Evolutionary conservation across 2,329 filamentous ascomycete species (phyloP).

Genomic region (Trichophyton benhamiae): DNA sequence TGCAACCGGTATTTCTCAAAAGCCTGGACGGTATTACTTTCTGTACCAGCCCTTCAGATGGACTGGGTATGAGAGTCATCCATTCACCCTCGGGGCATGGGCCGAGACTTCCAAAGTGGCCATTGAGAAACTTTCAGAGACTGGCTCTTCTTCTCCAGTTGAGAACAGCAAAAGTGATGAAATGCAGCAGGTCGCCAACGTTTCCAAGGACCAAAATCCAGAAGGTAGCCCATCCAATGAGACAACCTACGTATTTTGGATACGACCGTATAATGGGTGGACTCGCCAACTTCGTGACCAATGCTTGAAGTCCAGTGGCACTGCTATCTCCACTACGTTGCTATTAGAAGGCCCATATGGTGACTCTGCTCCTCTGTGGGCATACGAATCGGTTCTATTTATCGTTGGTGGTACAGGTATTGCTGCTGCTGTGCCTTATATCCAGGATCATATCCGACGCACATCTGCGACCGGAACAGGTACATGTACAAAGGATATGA

Average conservation of each 20-base stretch:
- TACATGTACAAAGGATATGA: conserved; percentile 9
- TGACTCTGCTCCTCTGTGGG: conserved; percentile 25
- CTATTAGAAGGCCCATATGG: conserved; percentile 40
- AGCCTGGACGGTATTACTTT: conserved; percentile 38
- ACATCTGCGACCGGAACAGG: background rate
- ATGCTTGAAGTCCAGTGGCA: conserved; percentile 16
- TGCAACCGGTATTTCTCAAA: conserved; percentile 21
- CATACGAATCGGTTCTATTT: conserved; percentile 39
- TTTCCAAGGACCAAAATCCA: background rate
- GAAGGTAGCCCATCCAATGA: background rate
- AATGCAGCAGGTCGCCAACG: too few relatives aligned
- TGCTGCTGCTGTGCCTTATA: conserved; percentile 36
- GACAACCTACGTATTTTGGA: conserved; percentile 26
- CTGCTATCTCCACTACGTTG: conserved; percentile 20
- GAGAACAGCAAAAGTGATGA: background rate
- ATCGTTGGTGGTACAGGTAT: conserved; percentile 24
- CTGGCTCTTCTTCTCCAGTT: background rate
- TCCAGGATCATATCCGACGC: conserved; percentile 17
- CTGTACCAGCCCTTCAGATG: conserved; percentile 32
- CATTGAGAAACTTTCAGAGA: background rate
- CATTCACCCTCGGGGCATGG: conserved; percentile 31
- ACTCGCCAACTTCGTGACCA: conserved; percentile 29
- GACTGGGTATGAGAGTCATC: conserved; percentile 38
- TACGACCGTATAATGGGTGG: conserved; percentile 37
- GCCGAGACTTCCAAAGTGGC: background rate